phyloP scores from a whole-genome alignment of 495 filamentous ascomycete genomes.

The Peziza echinospora region DNA sequence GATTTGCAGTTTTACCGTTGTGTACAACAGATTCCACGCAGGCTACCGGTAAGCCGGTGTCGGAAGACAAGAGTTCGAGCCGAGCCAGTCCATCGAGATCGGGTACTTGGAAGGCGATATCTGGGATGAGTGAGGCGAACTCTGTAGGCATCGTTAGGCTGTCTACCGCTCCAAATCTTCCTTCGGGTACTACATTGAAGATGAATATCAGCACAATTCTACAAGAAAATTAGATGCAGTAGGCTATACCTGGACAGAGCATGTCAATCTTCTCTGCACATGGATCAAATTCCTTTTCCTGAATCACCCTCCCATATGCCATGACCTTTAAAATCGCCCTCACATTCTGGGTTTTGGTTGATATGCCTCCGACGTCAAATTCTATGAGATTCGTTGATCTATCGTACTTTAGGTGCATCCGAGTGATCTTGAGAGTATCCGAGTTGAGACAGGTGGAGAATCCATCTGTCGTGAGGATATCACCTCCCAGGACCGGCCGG shows the following conservation, averaged over 20 bases:
- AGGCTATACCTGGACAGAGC: conserved; percentile 61
- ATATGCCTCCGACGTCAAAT: conserved; percentile 72
- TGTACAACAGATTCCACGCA: conserved; percentile 63
- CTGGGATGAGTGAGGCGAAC: conserved; percentile 56
- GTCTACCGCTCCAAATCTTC: conserved; percentile 52
- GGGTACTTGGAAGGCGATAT: conserved; percentile 77
- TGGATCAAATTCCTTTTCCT: conserved; percentile 61
- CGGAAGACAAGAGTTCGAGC: conserved; percentile 44
- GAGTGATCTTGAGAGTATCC: conserved; percentile 46
- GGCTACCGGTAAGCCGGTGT: conserved; percentile 41
- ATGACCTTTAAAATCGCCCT: conserved; percentile 54
- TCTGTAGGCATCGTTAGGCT: conserved; percentile 41
- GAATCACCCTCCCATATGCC: conserved; percentile 72
- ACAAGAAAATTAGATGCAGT: background rate
- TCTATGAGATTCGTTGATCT: conserved; percentile 43
- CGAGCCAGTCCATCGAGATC: conserved; percentile 78
- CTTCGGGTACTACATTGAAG: conserved; percentile 37
- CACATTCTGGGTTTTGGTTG: conserved; percentile 53
- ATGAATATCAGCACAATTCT: background rate
- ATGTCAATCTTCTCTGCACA: conserved; percentile 43
- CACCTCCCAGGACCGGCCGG: conserved; percentile 28
- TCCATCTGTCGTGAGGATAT: conserved; percentile 59
- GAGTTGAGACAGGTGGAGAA: conserved; percentile 52
- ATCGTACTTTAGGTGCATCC: conserved; percentile 60
- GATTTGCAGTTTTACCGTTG: conserved; percentile 62